Conservation (phyloP, 441 rosid genomes). For the Pelargonium myrrhifolium region DNA sequence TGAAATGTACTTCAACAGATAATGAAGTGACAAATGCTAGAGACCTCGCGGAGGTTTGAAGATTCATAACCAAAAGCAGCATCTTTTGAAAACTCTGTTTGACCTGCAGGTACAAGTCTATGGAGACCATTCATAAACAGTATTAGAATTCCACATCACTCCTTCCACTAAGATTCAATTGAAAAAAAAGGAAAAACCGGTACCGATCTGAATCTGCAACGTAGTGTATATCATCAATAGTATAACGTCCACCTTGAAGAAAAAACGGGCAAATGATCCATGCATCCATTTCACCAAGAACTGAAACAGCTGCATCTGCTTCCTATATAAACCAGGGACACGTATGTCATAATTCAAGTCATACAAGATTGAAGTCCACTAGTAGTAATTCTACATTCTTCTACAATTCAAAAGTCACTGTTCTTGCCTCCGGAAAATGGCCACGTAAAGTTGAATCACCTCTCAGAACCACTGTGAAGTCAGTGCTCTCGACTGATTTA, state of each 20-base stretch:
- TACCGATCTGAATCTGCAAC: slow-evolving; percentile 89
- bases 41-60: slow-evolving; percentile 82
- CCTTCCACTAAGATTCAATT: slow-evolving; percentile 1
- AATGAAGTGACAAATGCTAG: slow-evolving; percentile 14
- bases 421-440: slow-evolving; percentile 90
- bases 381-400: slow-evolving; percentile 2
- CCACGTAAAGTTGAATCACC: slow-evolving; percentile 98
- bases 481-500: slow-evolving; percentile 46
- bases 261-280: slow-evolving; percentile 97
- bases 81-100: slow-evolving; percentile 89
- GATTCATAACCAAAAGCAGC: slow-evolving; percentile 88
- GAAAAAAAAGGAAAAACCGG: slow-evolving; percentile 12
- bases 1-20: neutral
- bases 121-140: slow-evolving; percentile 16
- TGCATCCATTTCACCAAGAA: slow-evolving; percentile 89
- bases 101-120: slow-evolving; percentile 93
- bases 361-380: neutral
- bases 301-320: slow-evolving; percentile 81
- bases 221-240: slow-evolving; percentile 78
- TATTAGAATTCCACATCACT: slow-evolving; percentile 11
- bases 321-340: slow-evolving; percentile 46
- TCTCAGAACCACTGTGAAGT: slow-evolving; percentile 79
- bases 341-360: slow-evolving; percentile 16
- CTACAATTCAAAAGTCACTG: slow-evolving; percentile 7
- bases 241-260: slow-evolving; percentile 96